Evolutionary conservation across 108 stramenopile species (phyloP).

Genomic region (Nitzschia putrida): DNA sequence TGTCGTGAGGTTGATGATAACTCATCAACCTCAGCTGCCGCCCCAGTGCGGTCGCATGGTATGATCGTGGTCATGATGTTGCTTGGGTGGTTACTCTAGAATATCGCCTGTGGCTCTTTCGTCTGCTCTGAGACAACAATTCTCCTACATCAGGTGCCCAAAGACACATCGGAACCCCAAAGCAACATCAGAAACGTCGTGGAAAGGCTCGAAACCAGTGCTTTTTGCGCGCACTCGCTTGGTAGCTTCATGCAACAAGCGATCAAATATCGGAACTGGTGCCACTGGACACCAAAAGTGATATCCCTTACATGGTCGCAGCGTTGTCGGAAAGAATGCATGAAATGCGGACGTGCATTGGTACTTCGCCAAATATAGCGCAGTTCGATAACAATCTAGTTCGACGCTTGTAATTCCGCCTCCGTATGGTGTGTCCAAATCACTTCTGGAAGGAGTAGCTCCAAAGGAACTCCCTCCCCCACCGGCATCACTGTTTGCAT

Average conservation of each 20-base stretch:
- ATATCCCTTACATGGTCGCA: constrained; percentile 82
- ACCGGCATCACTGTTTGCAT: constrained; percentile 3
- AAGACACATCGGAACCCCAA: constrained; percentile 84
- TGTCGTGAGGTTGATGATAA: background rate
- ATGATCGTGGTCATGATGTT: too few relatives aligned
- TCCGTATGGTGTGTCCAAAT: constrained; percentile 20
- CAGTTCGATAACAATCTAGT: constrained; percentile 76
- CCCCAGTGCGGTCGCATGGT: background rate
- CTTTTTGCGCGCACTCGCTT: constrained; percentile 42
- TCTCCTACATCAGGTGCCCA: constrained; percentile 39
- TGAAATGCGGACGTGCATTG: constrained; percentile 81
- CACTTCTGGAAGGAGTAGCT: constrained; percentile 5
- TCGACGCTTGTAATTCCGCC: constrained; percentile 19
- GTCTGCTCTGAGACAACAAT: background rate
- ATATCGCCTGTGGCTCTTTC: background rate
- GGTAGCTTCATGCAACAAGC: constrained; percentile 77
- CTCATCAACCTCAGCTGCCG: background rate
- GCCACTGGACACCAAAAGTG: constrained; percentile 86
- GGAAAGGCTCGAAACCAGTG: constrained; percentile 45
- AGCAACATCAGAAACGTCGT: constrained; percentile 74
- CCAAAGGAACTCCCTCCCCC: constrained; percentile 3
- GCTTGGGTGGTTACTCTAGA: background rate
- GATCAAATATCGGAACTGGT: constrained; percentile 80
- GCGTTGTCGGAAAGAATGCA: constrained; percentile 59
- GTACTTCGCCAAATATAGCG: constrained; percentile 80